These are phyloP conservation scores for Neoarthrinium moseri DNA, from an alignment of 2,329 filamentous ascomycete genomes.

Conservation along the genomic window DNA sequence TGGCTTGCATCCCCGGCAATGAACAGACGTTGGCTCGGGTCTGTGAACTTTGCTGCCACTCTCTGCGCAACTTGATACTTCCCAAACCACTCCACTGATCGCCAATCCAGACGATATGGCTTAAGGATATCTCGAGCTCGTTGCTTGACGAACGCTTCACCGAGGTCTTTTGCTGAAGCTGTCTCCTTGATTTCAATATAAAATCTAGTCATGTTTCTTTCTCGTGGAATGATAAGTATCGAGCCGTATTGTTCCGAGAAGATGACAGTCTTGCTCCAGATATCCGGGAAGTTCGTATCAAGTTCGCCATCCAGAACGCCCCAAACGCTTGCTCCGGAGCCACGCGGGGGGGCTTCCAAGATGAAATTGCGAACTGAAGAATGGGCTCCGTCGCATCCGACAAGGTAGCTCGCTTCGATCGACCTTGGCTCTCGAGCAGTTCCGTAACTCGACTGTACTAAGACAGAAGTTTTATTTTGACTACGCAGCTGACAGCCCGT, in stretches of 20 bases:
- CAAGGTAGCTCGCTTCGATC: slow-evolving; percentile 60
- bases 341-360: slow-evolving; percentile 59
- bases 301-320: slow-evolving; percentile 71
- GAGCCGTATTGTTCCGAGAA: slow-evolving; percentile 67
- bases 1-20: slow-evolving; percentile 63
- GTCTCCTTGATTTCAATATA: slow-evolving; percentile 56
- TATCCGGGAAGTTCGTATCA: slow-evolving; percentile 71
- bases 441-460: slow-evolving; percentile 38
- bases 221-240: slow-evolving; percentile 71
- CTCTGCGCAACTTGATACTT: slow-evolving; percentile 71
- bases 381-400: slow-evolving; percentile 73
- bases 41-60: slow-evolving; percentile 67
- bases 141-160: slow-evolving; percentile 69
- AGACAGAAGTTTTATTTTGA: slow-evolving; percentile 20
- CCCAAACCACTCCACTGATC: slow-evolving; percentile 68
- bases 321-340: slow-evolving; percentile 64
- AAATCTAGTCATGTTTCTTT: slow-evolving; percentile 69
- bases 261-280: slow-evolving; percentile 72
- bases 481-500: slow-evolving; percentile 35
- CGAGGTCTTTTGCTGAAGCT: slow-evolving; percentile 39
- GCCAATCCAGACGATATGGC: slow-evolving; percentile 57
- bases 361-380: slow-evolving; percentile 69
- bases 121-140: slow-evolving; percentile 61
- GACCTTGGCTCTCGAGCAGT: slow-evolving; percentile 32
- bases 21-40: slow-evolving; percentile 62